Base-by-base conservation (phyloP, 805 yeast genomes). In the Candida morakotiae region DNA sequence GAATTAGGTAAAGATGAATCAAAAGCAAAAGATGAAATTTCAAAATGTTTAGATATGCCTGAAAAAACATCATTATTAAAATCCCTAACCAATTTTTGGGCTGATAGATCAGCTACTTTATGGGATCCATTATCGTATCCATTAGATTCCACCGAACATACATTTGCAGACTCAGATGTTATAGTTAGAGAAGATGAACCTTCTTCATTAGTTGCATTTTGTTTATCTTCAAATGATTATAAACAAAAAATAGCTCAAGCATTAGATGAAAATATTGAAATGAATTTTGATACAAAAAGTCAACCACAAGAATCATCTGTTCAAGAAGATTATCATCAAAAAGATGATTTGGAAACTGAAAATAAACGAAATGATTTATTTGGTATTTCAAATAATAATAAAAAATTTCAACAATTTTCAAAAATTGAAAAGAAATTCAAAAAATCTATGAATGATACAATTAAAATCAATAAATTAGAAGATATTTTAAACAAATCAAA, bases 101-200 rank as follows among this genome's bases (percentile, higher is more conserved):
- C 97, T 1, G 98, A 93, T 60, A 68, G 98, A 51, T 86, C 98
- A 1, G 93, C 97, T 0, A 83, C 94, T 1, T 71, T 93, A 15
- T 94, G 98, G 98, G 88, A 86, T 46, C 95, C 96, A 0, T 66
- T 93, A 23, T 82, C 77, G 14, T 89, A 88, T 58, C 96, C 98
- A 1, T 67, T 89, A 38, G 72, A 64, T 28, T 73, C 88, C 0
- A 73, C 83, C 0, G 98, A 93, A 53, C 98, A 93, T 56, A 77
- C 91, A 1, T 93, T 93, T 66, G 87, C 87, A 14, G 98, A 94
- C 53, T 86, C 95, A 6, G 87, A 86, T 56, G 95, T 93, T 15
- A 81, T 93, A 40, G 91, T 93, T 8, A 68, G 98, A 35, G 99
- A 93, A 51, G 96, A 87, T 56, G 99, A 93, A 55, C 98, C 98